These are phyloP conservation scores for Rhytidiadelphus loreus DNA, from an alignment of 225 moss, liverwort and hornwort species.

Conservation along the genomic window DNA sequence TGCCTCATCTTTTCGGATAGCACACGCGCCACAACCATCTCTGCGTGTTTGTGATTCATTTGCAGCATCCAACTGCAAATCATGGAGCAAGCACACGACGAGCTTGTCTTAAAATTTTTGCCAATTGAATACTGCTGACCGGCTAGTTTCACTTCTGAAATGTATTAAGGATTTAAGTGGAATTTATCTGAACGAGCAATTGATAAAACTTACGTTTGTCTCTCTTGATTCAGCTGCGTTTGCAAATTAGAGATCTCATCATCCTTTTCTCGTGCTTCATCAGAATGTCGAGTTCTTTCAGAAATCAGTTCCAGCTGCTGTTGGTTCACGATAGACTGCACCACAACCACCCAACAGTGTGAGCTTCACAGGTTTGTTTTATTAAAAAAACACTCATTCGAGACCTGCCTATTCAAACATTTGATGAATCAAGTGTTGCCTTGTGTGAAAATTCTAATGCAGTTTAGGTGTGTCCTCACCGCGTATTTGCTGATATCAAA, in stretches of 20 bases:
- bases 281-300: slow-evolving; percentile 17
- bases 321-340: slow-evolving; percentile 34
- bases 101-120: background rate
- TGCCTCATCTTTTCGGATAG: slow-evolving; percentile 24
- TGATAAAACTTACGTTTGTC: slow-evolving; percentile 19
- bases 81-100: background rate
- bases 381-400: background rate
- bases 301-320: slow-evolving; percentile 25
- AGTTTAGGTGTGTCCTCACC: background rate
- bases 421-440: background rate
- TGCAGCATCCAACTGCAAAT: slow-evolving; percentile 35
- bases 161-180: background rate
- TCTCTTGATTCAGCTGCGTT: slow-evolving; percentile 27
- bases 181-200: background rate
- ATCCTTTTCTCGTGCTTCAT: slow-evolving; percentile 19
- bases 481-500: slow-evolving; percentile 32
- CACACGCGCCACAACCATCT: slow-evolving; percentile 29
- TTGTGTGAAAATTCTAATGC: background rate
- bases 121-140: background rate
- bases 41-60: slow-evolving; percentile 39
- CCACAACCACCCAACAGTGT: background rate
- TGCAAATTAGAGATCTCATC: slow-evolving; percentile 23
- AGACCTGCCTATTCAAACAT: background rate
- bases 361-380: background rate
- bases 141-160: background rate